phyloP scores from a whole-genome alignment of 2,329 filamentous ascomycete genomes.

The Trichoderma lentiforme region DNA sequence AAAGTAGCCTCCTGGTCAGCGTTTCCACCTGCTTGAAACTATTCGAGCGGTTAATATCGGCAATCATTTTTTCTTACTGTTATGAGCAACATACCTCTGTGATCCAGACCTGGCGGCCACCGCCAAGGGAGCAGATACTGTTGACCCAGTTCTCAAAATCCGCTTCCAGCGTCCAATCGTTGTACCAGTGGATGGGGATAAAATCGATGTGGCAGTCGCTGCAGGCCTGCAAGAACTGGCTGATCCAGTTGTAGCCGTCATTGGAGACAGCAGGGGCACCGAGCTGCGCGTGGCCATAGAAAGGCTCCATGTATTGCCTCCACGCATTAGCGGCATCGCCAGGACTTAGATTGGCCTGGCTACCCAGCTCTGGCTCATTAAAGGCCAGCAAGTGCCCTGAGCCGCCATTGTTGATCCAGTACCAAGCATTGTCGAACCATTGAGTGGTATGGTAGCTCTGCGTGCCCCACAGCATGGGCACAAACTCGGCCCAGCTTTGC shows the following conservation, averaged over 20 bases:
- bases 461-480: constrained; percentile 27
- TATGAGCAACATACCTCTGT: constrained; percentile 34
- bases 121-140: constrained; percentile 35
- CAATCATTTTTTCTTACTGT: background rate
- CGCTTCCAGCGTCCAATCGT: constrained; percentile 31
- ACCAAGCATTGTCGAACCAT: constrained; percentile 20
- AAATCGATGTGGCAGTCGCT: constrained; percentile 42
- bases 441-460: constrained; percentile 18
- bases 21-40: constrained; percentile 33
- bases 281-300: constrained; percentile 41
- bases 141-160: constrained; percentile 44
- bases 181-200: constrained; percentile 48
- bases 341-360: constrained; percentile 28
- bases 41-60: background rate
- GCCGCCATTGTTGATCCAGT: constrained; percentile 21
- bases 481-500: constrained; percentile 22
- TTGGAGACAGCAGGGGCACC: constrained; percentile 49
- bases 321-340: constrained; percentile 38
- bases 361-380: constrained; percentile 26
- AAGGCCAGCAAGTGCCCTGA: constrained; percentile 25
- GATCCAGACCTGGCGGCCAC: constrained; percentile 42
- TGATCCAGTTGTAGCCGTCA: constrained; percentile 42
- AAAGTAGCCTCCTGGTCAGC: constrained; percentile 37
- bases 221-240: constrained; percentile 41
- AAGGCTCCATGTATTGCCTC: constrained; percentile 43